A percentile compares a stretch with the other conserved stretches of the same genome.
Conservation (phyloP, 2,329 filamentous ascomycete species). For the Alternaria brassicae region DNA sequence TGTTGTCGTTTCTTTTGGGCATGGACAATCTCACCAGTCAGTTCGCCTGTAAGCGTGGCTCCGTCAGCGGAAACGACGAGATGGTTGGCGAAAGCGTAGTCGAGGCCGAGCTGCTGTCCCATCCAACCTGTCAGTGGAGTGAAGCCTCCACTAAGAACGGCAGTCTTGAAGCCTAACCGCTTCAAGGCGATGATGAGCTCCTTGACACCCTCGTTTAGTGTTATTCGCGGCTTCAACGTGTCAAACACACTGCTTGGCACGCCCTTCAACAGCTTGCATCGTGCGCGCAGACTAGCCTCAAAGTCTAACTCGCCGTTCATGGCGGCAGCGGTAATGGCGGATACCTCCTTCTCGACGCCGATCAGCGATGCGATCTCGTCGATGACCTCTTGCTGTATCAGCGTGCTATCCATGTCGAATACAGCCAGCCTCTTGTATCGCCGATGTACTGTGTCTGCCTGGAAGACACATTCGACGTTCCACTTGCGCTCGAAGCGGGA, state of each 20-base stretch:
- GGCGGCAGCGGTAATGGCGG: conserved; percentile 86
- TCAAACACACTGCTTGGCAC: conserved; percentile 81
- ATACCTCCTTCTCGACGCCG: conserved; percentile 81
- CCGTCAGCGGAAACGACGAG: conserved; percentile 67
- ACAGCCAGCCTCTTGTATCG: conserved; percentile 85
- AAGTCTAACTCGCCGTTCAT: conserved; percentile 98
- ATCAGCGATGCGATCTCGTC: conserved; percentile 89
- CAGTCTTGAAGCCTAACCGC: conserved; percentile 81
- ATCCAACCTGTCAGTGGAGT: conserved; percentile 88
- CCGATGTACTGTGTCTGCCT: conserved; percentile 75
- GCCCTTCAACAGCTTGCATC: conserved; percentile 81
- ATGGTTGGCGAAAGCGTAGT: conserved; percentile 89
- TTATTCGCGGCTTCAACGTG: conserved; percentile 74
- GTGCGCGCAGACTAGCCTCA: conserved; percentile 78
- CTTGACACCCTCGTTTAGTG: conserved; percentile 80
- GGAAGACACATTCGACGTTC: conserved; percentile 84
- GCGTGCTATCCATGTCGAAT: conserved; percentile 98
- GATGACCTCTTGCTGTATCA: conserved; percentile 97
- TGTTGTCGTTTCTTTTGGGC: conserved; percentile 76
- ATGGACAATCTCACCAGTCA: conserved; percentile 75
- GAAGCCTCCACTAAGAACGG: conserved; percentile 92
- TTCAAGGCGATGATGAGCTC: conserved; percentile 78
- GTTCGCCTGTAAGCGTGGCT: conserved; percentile 71
- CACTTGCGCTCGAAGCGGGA: conserved; percentile 84
- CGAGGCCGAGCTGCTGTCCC: conserved; percentile 78